A percentile compares a stretch with the other conserved stretches of the same genome.
phyloP scores from a whole-genome alignment of 495 filamentous ascomycete species.

The Podospora australis region DNA sequence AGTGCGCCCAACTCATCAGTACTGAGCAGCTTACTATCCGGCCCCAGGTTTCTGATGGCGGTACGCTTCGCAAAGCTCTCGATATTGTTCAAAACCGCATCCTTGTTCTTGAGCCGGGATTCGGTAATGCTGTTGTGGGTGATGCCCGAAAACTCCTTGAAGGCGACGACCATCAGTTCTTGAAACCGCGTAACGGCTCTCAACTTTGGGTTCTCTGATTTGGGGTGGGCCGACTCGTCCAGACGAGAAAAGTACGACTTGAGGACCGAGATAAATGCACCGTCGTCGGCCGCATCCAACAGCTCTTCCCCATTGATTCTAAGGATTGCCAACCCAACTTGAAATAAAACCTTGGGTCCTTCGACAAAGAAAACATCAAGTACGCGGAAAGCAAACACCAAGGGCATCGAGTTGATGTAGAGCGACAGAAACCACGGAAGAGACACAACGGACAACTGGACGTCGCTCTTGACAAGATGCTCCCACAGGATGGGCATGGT shows the following conservation, averaged over 20 bases:
- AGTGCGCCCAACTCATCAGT: constrained; percentile 78
- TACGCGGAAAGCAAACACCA: constrained; percentile 94
- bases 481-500: constrained; percentile 99
- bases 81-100: constrained; percentile 84
- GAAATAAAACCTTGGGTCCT: constrained; percentile 94
- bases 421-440: constrained; percentile 96
- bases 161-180: constrained; percentile 96
- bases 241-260: constrained; percentile 91
- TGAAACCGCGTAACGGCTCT: constrained; percentile 92
- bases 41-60: constrained; percentile 89
- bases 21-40: constrained; percentile 84
- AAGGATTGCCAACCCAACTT: constrained; percentile 90
- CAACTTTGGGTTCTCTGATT: constrained; percentile 86
- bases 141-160: constrained; percentile 94
- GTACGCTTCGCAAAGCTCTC: constrained; percentile 96
- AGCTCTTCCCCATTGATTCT: constrained; percentile 97
- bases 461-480: constrained; percentile 87
- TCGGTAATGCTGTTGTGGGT: constrained; percentile 89
- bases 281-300: constrained; percentile 91
- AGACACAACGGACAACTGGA: constrained; percentile 97
- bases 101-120: constrained; percentile 84
- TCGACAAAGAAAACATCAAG: constrained; percentile 97
- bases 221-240: constrained; percentile 93
- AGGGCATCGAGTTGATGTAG: constrained; percentile 98
- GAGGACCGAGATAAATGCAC: constrained; percentile 90